Conservation (phyloP, 2,329 filamentous ascomycete genomes). For the Phialemonium atrogriseum region DNA sequence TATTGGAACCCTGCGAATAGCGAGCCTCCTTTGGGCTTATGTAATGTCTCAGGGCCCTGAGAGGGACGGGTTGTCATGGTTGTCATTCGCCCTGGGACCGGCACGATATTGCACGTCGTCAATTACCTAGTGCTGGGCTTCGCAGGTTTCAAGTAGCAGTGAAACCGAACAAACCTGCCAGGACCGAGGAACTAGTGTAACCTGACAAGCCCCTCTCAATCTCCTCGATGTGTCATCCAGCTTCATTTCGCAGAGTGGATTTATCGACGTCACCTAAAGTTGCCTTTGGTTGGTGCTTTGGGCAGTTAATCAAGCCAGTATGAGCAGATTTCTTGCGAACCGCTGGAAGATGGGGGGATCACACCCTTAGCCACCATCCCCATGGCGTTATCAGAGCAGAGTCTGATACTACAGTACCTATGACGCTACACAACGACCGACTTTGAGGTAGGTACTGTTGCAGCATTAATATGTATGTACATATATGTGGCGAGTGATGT, state of each 20-base stretch:
- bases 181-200: background rate
- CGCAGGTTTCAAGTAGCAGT: no score
- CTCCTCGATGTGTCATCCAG: background rate
- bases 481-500: no score
- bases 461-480: no score
- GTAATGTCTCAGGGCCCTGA: background rate
- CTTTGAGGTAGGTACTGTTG: no score
- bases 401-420: no score
- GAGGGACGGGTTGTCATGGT: background rate
- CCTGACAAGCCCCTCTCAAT: background rate
- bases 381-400: no score
- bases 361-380: no score
- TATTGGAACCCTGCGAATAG: background rate
- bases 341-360: no score
- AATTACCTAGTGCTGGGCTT: background rate
- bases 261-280: background rate
- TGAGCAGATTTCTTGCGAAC: no score
- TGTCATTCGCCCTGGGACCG: background rate
- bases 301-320: no score
- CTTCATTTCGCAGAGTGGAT: background rate
- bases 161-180: no score
- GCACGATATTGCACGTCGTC: background rate
- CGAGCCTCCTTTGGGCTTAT: constrained; percentile 1
- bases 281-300: background rate
- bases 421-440: no score